These are phyloP conservation scores for Daldinia sp. DNA, from an alignment of 2,329 filamentous ascomycete genomes.

Conservation along the genomic window DNA sequence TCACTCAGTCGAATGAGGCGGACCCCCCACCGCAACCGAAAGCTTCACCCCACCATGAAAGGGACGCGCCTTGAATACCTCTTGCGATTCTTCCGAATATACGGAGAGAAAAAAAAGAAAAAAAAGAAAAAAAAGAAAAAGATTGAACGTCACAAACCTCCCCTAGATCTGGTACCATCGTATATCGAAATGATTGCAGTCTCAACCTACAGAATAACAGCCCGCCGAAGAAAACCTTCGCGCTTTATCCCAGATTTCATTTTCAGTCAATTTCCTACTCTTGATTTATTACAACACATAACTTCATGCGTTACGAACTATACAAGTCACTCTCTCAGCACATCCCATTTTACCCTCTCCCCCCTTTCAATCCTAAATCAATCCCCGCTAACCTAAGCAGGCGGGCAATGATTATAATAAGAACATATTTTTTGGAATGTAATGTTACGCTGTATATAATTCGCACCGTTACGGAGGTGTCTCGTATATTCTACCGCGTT, in stretches of 20 bases:
- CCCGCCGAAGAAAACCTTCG: neutral
- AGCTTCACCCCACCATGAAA: slow-evolving; percentile 2
- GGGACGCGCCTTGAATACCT: neutral
- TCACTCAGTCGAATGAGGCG: neutral
- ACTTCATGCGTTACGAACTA: neutral
- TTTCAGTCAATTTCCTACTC: neutral
- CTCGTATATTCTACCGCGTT: neutral
- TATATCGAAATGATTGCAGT: neutral
- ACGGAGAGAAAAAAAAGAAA: too few species aligned
- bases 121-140: too few species aligned
- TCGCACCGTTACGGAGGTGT: neutral
- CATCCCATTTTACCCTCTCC: too few species aligned
- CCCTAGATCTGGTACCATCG: too few species aligned
- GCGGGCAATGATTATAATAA: neutral
- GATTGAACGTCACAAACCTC: too few species aligned
- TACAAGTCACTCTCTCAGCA: neutral
- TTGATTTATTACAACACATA: neutral
- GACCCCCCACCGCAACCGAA: neutral
- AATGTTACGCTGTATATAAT: neutral
- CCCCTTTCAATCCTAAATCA: neutral
- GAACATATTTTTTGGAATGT: neutral
- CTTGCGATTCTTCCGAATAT: too few species aligned
- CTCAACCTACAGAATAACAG: too few species aligned
- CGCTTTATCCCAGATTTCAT: neutral
- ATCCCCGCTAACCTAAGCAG: neutral